Percentiles rank a stretch among this genome's conserved stretches.
These are phyloP conservation scores for Neurospora tetraspora DNA, from an alignment of 495 filamentous ascomycete species.

Conservation along the genomic window DNA sequence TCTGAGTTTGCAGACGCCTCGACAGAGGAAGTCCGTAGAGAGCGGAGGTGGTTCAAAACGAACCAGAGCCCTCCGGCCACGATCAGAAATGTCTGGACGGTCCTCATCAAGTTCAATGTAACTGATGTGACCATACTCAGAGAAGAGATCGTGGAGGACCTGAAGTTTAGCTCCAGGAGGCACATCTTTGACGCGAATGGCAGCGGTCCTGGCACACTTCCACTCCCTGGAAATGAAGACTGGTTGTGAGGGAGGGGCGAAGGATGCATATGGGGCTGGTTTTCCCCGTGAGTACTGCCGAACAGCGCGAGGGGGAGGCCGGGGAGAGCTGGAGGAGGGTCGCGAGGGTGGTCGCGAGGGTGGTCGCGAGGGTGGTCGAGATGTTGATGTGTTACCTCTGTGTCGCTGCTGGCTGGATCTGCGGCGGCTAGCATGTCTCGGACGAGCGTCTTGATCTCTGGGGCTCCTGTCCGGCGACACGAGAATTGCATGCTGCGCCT, in stretches of 20 bases:
- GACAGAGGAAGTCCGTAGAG: constrained; percentile 9
- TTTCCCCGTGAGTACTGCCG: background rate
- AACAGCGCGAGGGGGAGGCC: background rate
- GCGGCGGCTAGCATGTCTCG: background rate
- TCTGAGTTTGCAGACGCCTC: constrained; percentile 5
- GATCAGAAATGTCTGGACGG: background rate
- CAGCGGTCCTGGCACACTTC: constrained; percentile 11
- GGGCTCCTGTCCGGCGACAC: background rate
- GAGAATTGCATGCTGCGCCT: background rate
- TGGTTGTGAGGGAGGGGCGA: background rate
- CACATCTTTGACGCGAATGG: constrained; percentile 17
- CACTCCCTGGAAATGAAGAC: constrained; percentile 15
- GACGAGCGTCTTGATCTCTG: background rate
- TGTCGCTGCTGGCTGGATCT: background rate
- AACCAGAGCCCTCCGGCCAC: constrained; percentile 15
- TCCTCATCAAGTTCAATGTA: constrained; percentile 25
- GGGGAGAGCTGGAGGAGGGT: background rate
- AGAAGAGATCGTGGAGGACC: constrained; percentile 19
- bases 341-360: background rate
- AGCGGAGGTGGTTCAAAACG: constrained; percentile 30
- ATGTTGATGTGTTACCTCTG: constrained; percentile 16
- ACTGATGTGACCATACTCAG: constrained; percentile 18
- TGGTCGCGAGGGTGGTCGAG: constrained; percentile 21
- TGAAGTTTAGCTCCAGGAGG: constrained; percentile 12
- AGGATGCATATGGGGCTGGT: background rate